Conservation (phyloP, 1,284 basidiomycete species). For the Grifola frondosa region DNA sequence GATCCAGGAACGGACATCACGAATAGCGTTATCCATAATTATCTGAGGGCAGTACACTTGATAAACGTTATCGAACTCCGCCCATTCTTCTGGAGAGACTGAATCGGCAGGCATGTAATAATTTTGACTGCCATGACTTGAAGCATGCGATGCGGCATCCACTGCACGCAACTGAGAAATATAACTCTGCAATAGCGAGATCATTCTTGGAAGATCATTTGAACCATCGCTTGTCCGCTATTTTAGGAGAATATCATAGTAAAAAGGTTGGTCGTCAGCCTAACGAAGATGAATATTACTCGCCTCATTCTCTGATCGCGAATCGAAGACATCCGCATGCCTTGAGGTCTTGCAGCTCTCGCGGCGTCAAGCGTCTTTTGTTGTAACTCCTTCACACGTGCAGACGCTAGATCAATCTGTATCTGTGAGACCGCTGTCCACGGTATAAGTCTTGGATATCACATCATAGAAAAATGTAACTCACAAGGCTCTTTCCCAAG, state of each 20-base stretch:
- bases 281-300: neutral
- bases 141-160: constrained; percentile 40
- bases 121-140: constrained; percentile 37
- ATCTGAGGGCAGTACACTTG: constrained; percentile 89
- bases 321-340: neutral
- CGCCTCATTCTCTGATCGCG: constrained; percentile 2
- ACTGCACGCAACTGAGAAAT: constrained; percentile 52
- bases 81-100: constrained; percentile 71
- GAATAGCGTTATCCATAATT: constrained; percentile 76
- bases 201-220: constrained; percentile 45
- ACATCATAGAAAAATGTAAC: constrained; percentile 26
- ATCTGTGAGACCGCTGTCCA: constrained; percentile 60
- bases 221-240: constrained; percentile 13
- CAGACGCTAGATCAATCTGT: constrained; percentile 65
- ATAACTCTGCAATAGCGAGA: constrained; percentile 61
- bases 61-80: constrained; percentile 87
- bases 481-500: constrained; percentile 74
- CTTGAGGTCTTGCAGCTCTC: neutral
- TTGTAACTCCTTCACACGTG: constrained; percentile 53
- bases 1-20: constrained; percentile 23
- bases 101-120: constrained; percentile 69
- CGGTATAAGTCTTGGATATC: neutral
- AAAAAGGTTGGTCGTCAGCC: no score
- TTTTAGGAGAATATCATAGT: neutral
- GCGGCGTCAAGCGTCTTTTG: constrained; percentile 21